Base-by-base conservation (phyloP, 192 early-diverging fungal species). In the Gigaspora rosea region DNA sequence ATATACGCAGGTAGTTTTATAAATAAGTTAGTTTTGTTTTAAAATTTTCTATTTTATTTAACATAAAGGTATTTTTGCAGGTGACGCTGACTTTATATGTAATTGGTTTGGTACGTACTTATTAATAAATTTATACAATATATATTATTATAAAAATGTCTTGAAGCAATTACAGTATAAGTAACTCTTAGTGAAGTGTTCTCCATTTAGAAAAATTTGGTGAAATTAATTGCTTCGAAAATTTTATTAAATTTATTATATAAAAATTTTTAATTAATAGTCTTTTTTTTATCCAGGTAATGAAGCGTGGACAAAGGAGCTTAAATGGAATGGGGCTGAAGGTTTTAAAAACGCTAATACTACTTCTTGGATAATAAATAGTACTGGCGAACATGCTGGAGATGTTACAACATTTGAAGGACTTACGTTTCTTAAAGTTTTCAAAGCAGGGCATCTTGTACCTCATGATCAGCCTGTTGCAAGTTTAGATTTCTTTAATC, bases 251-350 rank as follows among this genome's bases (percentile, higher is more conserved):
- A 27, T 27, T 27, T 27, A 27, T 52, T 52, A n/a, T 51, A 47
- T 59, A 32, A 48, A 27, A 52, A 27, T 64, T 27, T n/a, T 27
- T 27, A 27, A 0, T 27, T 27, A 13, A 27, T 33, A 33, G 64
- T 65, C 10, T 27, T 84, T 18, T 46, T 61, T 70, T 61, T 70
- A 83, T 86, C 85, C 89, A 70, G 92, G 94, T 71, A 97, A 97
- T 89, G 95, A 95, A 89, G 93, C 91, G 0, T 98, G 96, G 96
- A 81, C n/a, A n/a, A n/a, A n/a, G n/a, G n/a, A n/a, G n/a, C n/a
- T n/a, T n/a, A n/a, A n/a, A n/a, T n/a, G n/a, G n/a, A n/a, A n/a
- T n/a, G n/a, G n/a, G n/a, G n/a, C n/a, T n/a, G n/a, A n/a, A n/a
- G n/a, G n/a, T n/a, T n/a, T n/a, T n/a, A n/a, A n/a, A n/a, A n/a